Evolutionary conservation across 148 eudicot genomes (phyloP).

Genomic region (Dianthus caryophyllus): DNA sequence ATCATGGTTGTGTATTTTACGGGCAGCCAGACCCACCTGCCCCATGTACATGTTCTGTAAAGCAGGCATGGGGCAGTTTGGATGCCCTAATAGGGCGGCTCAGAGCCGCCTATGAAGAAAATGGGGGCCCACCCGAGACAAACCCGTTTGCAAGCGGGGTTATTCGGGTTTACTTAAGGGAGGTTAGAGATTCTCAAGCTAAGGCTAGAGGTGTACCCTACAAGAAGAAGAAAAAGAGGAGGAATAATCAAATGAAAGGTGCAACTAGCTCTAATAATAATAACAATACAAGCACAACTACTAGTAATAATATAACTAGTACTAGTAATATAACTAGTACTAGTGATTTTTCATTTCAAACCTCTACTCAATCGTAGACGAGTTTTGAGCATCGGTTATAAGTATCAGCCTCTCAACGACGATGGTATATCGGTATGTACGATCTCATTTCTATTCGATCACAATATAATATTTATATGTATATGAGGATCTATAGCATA

Average conservation of each 20-base stretch:
- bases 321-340: background rate
- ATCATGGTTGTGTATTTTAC: conserved; percentile 48
- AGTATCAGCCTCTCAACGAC: no score
- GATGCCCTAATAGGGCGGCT: conserved; percentile 67
- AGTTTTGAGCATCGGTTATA: background rate
- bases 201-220: conserved; percentile 70
- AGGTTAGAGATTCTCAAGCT: conserved; percentile 61
- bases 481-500: background rate
- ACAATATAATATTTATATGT: background rate
- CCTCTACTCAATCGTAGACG: conserved; percentile 13
- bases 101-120: conserved; percentile 64
- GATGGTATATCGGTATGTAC: no score
- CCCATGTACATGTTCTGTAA: conserved; percentile 57
- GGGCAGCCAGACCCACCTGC: conserved; percentile 74
- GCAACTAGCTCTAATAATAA: background rate
- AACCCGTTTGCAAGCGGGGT: conserved; percentile 63
- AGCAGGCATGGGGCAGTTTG: conserved; percentile 76
- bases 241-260: conserved; percentile 10
- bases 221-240: conserved; percentile 63
- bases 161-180: conserved; percentile 48
- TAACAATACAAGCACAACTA: no score
- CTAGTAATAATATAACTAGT: conserved; percentile 5
- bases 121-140: conserved; percentile 50
- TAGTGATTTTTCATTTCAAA: conserved; percentile 20
- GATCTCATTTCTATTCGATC: no score